phyloP scores from a whole-genome alignment of 2,329 filamentous ascomycete species.

The Stachybotrys chlorohalonatus region DNA sequence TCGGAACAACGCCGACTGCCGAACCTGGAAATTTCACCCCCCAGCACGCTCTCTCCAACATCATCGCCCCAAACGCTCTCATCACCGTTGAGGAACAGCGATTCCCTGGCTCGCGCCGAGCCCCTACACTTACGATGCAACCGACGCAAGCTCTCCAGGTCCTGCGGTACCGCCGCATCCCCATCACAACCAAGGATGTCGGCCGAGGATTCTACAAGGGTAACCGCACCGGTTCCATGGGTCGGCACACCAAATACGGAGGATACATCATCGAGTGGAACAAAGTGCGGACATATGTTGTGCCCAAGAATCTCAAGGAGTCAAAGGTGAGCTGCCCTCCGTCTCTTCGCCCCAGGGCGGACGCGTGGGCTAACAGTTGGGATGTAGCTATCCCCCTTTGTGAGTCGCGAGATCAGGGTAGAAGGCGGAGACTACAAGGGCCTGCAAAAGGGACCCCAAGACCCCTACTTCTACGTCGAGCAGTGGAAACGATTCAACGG shows the following conservation, averaged over 20 bases:
- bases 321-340: constrained; percentile 54
- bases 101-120: constrained; percentile 1
- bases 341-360: background rate
- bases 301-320: constrained; percentile 56
- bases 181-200: constrained; percentile 86
- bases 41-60: constrained; percentile 6
- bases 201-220: constrained; percentile 97
- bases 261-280: constrained; percentile 75
- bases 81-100: constrained; percentile 2
- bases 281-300: constrained; percentile 86
- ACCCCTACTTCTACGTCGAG: constrained; percentile 52
- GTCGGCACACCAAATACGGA: constrained; percentile 73
- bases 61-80: constrained; percentile 2
- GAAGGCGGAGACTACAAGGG: constrained; percentile 46
- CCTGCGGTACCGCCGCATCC: constrained; percentile 62
- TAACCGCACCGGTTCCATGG: constrained; percentile 80
- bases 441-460: constrained; percentile 43
- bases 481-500: constrained; percentile 63
- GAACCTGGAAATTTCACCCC: constrained; percentile 10
- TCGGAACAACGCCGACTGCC: constrained; percentile 21
- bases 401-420: constrained; percentile 50
- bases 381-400: constrained; percentile 68
- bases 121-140: constrained; percentile 41
- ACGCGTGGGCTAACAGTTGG: constrained; percentile 7
- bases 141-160: constrained; percentile 59